Conservation (phyloP, 768 basidiomycete species). For the Rossbeevera mucosa region DNA sequence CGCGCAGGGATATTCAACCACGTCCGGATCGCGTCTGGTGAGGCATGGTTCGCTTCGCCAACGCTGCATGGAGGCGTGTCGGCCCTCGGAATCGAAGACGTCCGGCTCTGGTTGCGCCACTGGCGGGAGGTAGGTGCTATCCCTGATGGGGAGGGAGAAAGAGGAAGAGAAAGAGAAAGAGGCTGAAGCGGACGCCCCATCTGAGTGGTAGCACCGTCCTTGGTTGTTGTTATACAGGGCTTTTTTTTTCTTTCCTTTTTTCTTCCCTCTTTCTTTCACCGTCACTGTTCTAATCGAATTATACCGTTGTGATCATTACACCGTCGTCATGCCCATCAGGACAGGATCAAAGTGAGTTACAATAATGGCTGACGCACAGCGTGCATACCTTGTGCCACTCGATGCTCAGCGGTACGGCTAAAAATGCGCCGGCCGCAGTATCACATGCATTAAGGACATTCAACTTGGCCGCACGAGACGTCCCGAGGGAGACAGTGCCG, state of each 20-base stretch:
- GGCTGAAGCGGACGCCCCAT: not conserved
- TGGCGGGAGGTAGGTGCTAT: slow-evolving; percentile 10
- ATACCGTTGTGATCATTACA: slow-evolving; percentile 26
- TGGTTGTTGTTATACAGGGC: not conserved
- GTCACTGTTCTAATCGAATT: not conserved
- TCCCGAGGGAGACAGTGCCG: too few species aligned
- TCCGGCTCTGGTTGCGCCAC: slow-evolving; percentile 6
- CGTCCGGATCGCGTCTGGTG: not conserved
- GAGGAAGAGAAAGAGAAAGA: not conserved
- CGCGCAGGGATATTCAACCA: not conserved
- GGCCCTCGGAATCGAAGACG: slow-evolving; percentile 2
- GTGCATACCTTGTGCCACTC: too few species aligned
- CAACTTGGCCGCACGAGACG: too few species aligned
- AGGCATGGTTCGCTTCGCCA: slow-evolving; percentile 10
- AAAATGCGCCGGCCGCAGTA: too few species aligned
- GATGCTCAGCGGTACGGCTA: too few species aligned
- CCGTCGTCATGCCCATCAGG: slow-evolving; percentile 50
- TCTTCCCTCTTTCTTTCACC: not conserved
- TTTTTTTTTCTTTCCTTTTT: not conserved
- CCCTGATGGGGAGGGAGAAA: not conserved
- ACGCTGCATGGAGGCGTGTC: slow-evolving; percentile 2
- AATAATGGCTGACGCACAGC: too few species aligned
- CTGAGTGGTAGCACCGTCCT: not conserved
- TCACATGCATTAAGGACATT: too few species aligned
- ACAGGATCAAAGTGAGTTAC: too few species aligned